Percentiles rank a stretch among this genome's conserved stretches.
Evolutionary conservation across 257 asterid species (phyloP).

Genomic region (Gardenia jasminoides): DNA sequence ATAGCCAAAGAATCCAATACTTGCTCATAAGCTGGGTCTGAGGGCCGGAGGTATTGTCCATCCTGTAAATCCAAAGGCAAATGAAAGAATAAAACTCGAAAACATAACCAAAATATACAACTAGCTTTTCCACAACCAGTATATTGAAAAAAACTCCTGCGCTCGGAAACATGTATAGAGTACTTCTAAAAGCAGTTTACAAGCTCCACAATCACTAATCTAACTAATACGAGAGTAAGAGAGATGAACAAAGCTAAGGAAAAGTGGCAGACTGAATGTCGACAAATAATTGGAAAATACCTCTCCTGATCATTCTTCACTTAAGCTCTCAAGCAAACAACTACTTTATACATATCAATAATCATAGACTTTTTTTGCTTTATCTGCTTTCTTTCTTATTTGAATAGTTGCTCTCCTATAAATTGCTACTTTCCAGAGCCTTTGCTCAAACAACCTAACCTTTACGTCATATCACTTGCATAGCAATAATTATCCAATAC

Average conservation of each 20-base stretch:
- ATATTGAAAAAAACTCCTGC: not conserved
- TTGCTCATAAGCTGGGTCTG: constrained; percentile 99
- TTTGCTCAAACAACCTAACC: not conserved
- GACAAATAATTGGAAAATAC: not conserved
- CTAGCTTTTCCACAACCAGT: not conserved
- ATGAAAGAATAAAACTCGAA: not conserved
- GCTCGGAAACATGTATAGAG: not conserved
- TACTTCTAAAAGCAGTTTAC: not conserved
- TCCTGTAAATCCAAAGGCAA: constrained; percentile 55
- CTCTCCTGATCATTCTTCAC: constrained; percentile 1
- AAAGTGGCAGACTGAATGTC: no score
- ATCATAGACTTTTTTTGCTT: not conserved
- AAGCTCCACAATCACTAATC: not conserved
- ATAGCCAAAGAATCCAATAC: constrained; percentile 97
- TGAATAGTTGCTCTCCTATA: not conserved
- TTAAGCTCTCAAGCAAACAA: not conserved
- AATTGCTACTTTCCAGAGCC: not conserved
- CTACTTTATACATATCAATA: not conserved
- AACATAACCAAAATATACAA: not conserved
- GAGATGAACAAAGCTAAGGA: not conserved
- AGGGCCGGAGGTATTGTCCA: constrained; percentile 98
- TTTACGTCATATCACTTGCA: not conserved
- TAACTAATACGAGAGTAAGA: not conserved
- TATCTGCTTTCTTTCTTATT: not conserved
- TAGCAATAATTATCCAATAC: not conserved